Conservation (phyloP, 345 rosid genomes). For the Brassica cretica region DNA sequence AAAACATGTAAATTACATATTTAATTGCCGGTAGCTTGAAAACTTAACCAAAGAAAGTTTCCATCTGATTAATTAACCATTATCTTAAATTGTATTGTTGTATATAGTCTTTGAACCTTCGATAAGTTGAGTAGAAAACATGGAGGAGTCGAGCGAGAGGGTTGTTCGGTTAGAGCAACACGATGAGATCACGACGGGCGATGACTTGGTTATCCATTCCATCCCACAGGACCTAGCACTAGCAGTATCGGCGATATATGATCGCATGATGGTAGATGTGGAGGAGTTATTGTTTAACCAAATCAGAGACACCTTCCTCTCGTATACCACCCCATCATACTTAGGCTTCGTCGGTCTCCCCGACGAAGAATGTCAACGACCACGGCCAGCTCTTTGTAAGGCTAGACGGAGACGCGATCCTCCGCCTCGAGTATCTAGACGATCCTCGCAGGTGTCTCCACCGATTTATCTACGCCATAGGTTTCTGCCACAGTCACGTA, state of each 20-base stretch:
- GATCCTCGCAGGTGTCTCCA: slow-evolving; percentile 18
- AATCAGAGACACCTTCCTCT: neutral
- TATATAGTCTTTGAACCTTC: neutral
- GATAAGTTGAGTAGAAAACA: neutral
- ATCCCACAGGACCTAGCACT: neutral
- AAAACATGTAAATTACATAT: neutral
- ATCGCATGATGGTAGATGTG: neutral
- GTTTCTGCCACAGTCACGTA: slow-evolving; percentile 27
- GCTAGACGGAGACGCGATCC: neutral
- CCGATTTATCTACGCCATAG: slow-evolving; percentile 33
- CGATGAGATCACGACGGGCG: neutral
- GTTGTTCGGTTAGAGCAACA: neutral
- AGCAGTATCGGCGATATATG: neutral
- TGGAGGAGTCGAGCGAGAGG: slow-evolving; percentile 9
- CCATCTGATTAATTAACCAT: neutral
- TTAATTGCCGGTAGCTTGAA: neutral
- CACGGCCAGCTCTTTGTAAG: neutral
- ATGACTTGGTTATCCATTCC: neutral
- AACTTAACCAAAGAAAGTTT: neutral
- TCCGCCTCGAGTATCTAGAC: slow-evolving; percentile 19
- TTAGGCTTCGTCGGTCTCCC: neutral
- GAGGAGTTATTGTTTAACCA: neutral
- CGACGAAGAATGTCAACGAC: neutral
- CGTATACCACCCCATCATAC: neutral
- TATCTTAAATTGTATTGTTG: neutral